Percentiles rank a stretch among this genome's conserved stretches.
These are phyloP conservation scores for Tremella fuciformis DNA, from an alignment of 768 basidiomycete species.

Conservation along the genomic window DNA sequence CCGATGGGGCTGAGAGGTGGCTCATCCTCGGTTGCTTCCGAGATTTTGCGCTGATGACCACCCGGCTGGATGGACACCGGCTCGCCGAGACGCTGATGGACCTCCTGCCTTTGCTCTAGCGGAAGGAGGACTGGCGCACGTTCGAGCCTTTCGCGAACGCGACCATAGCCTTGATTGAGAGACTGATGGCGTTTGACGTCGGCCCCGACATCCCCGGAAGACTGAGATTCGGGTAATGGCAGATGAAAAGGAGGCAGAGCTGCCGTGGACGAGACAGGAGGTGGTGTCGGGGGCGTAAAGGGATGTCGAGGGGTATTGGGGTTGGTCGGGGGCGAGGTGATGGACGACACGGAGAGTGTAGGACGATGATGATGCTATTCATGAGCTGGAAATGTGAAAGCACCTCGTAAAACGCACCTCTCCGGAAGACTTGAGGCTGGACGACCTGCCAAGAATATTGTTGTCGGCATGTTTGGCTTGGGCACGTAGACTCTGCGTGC, in stretches of 20 bases:
- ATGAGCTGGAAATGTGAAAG: neutral
- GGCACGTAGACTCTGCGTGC: conserved; percentile 44
- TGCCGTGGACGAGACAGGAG: conserved; percentile 39
- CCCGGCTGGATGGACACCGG: conserved; percentile 1
- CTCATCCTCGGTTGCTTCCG: conserved; percentile 17
- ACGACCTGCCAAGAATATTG: conserved; percentile 29
- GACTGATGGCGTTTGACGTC: conserved; percentile 45
- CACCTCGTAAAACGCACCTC: conserved; percentile 22
- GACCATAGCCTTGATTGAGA: conserved; percentile 34
- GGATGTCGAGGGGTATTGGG: conserved; percentile 26
- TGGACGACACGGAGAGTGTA: neutral
- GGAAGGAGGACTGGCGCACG: conserved; percentile 30
- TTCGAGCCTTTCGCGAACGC: conserved; percentile 36
- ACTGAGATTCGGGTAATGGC: conserved; percentile 7
- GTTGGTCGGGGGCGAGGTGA: conserved; percentile 25
- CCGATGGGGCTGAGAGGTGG: conserved; percentile 45
- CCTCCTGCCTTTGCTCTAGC: conserved; percentile 32
- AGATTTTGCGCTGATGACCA: neutral
- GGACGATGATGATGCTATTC: conserved; percentile 12
- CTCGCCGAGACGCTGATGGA: conserved; percentile 2
- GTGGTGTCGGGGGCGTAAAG: conserved; percentile 35
- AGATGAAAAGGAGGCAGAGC: conserved; percentile 40
- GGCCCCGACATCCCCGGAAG: conserved; percentile 11
- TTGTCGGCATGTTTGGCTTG: conserved; percentile 33
- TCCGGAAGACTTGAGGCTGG: conserved; percentile 31